Conservation (phyloP, 2,329 filamentous ascomycete species). For the Fragosphaeria purpurea region DNA sequence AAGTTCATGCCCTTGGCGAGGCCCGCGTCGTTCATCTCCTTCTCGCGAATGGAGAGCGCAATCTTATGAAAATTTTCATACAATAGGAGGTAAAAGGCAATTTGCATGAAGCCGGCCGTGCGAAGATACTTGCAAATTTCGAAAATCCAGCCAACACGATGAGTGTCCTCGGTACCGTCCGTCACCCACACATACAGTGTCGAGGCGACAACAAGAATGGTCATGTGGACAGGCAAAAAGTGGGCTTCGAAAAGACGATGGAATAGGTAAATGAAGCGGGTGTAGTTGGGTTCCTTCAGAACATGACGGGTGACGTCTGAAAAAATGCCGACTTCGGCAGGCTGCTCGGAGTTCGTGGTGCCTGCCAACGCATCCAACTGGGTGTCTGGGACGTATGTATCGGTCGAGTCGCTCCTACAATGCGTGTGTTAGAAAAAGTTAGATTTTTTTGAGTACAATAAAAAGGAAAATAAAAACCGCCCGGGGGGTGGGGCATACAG, state of each 20-base stretch:
- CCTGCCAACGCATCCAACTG: constrained; percentile 19
- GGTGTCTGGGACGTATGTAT: constrained; percentile 38
- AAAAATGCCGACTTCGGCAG: constrained; percentile 41
- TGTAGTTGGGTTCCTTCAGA: constrained; percentile 42
- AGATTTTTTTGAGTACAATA: background rate
- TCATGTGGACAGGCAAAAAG: constrained; percentile 59
- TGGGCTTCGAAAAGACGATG: constrained; percentile 66
- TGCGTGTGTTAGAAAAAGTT: background rate
- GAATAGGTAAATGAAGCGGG: constrained; percentile 46
- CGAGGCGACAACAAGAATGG: constrained; percentile 52
- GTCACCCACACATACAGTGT: constrained; percentile 49
- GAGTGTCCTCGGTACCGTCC: constrained; percentile 38
- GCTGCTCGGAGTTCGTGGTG: constrained; percentile 21
- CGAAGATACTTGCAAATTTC: constrained; percentile 49
- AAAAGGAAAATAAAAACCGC: background rate
- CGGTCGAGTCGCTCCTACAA: constrained; percentile 30
- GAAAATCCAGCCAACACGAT: constrained; percentile 50
- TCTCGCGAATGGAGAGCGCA: constrained; percentile 49
- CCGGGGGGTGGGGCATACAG: constrained; percentile 19
- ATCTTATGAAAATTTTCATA: constrained; percentile 59
- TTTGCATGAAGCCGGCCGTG: constrained; percentile 50
- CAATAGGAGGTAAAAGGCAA: constrained; percentile 53
- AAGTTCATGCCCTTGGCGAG: constrained; percentile 57
- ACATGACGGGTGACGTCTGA: constrained; percentile 43
- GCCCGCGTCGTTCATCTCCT: constrained; percentile 57